Evolutionary conservation across 768 basidiomycete species (phyloP).

Genomic region (Boletales sp.): DNA sequence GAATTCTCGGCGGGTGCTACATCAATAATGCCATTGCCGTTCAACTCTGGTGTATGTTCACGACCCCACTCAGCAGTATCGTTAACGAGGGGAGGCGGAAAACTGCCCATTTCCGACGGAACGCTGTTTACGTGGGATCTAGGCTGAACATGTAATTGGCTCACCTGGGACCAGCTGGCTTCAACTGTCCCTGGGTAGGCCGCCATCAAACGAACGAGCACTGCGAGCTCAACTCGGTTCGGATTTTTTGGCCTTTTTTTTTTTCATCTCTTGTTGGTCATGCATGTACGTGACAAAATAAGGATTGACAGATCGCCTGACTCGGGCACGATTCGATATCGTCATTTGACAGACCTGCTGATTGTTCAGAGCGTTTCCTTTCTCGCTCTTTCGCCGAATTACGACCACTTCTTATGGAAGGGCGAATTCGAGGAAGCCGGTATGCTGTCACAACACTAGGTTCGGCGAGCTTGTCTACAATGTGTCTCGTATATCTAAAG

Average conservation of each 20-base stretch:
- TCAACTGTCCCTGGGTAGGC: no score
- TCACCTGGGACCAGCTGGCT: neutral
- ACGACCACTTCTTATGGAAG: no score
- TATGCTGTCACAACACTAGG: neutral
- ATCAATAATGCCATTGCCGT: no score
- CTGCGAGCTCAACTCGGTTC: neutral
- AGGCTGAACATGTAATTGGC: constrained; percentile 18
- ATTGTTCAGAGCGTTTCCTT: neutral
- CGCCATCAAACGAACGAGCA: neutral
- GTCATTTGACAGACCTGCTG: no score
- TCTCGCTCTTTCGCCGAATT: neutral
- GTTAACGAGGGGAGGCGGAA: neutral
- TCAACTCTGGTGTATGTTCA: no score
- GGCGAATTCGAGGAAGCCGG: neutral
- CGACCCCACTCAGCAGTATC: no score
- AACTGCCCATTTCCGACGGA: constrained; percentile 1
- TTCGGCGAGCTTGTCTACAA: no score
- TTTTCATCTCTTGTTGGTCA: neutral
- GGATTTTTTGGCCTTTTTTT: neutral
- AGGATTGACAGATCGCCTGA: constrained; percentile 6
- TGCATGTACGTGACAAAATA: neutral
- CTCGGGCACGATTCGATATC: constrained; percentile 1
- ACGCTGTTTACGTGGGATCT: constrained; percentile 8
- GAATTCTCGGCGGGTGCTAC: neutral
- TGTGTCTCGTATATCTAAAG: no score